Conservation (phyloP, 2,329 filamentous ascomycete genomes). For the Zopfia rhizophila region DNA sequence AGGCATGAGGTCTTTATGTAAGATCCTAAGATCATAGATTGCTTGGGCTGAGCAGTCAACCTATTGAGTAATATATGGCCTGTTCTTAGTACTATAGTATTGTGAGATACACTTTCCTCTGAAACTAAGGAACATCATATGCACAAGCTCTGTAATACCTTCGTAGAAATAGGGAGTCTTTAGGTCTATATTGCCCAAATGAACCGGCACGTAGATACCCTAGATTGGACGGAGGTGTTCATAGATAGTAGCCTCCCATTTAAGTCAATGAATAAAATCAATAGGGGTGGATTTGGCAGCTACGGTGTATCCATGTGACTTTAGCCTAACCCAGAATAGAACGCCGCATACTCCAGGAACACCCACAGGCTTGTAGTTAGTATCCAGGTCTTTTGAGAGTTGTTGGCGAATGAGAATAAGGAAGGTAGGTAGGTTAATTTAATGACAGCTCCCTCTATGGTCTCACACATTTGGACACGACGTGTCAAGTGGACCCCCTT, state of each 20-base stretch:
- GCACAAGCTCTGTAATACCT: constrained; percentile 12
- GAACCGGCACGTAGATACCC: constrained; percentile 31
- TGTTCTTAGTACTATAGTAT: too few species aligned
- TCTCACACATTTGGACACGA: constrained; percentile 50
- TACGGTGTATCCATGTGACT: constrained; percentile 57
- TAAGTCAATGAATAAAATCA: constrained; percentile 27
- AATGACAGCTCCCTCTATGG: constrained; percentile 44
- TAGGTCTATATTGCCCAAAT: constrained; percentile 18
- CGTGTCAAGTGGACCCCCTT: constrained; percentile 23
- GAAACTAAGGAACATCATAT: constrained; percentile 21
- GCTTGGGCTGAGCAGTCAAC: too few species aligned
- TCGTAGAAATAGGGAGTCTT: constrained; percentile 11
- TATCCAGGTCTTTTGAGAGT: constrained; percentile 21
- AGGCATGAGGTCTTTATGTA: constrained; percentile 19
- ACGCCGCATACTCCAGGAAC: constrained; percentile 49
- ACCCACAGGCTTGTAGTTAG: constrained; percentile 37
- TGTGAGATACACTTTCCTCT: constrained; percentile 9
- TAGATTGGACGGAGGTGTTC: constrained; percentile 27
- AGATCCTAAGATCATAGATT: constrained; percentile 14
- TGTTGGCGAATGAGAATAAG: constrained; percentile 45
- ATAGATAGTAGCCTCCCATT: constrained; percentile 32
- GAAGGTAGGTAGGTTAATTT: constrained; percentile 38
- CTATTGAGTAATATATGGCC: too few species aligned
- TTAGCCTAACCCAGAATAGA: constrained; percentile 56
- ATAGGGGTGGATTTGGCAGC: constrained; percentile 53